phyloP scores from a whole-genome alignment of 1,284 basidiomycete genomes.

The Tilletia caries region DNA sequence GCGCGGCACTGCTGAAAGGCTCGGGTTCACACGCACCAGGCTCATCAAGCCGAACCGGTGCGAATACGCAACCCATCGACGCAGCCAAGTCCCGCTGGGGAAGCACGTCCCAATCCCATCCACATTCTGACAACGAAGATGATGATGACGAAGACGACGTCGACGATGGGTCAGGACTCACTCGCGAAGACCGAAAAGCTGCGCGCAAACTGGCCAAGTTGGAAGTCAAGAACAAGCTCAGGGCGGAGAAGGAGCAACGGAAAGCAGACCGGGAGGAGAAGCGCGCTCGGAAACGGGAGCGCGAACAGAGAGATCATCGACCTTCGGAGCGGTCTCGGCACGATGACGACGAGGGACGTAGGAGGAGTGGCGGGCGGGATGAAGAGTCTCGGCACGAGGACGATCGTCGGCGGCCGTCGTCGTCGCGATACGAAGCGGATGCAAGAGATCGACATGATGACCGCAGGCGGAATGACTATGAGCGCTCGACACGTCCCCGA shows the following conservation, averaged over 20 bases:
- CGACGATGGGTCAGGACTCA: constrained; percentile 21
- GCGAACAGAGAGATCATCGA: constrained; percentile 12
- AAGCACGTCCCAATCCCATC: background rate
- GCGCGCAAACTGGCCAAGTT: constrained; percentile 32
- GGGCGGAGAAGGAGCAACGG: constrained; percentile 17
- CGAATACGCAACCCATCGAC: constrained; percentile 28
- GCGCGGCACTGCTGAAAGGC: constrained; percentile 25
- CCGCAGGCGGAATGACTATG: background rate
- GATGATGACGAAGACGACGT: constrained; percentile 10
- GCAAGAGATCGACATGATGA: background rate
- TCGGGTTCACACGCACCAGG: constrained; percentile 6
- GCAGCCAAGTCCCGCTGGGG: constrained; percentile 19
- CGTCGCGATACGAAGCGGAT: background rate
- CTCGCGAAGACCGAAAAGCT: constrained; percentile 32
- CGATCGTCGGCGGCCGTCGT: background rate
- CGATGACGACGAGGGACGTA: background rate
- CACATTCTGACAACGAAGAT: background rate
- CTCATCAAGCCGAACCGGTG: constrained; percentile 22
- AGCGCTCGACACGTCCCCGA: background rate
- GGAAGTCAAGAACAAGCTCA: constrained; percentile 21
- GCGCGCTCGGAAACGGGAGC: constrained; percentile 11
- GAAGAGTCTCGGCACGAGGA: background rate
- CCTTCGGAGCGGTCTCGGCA: background rate
- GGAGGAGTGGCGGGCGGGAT: background rate
- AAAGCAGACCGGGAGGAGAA: constrained; percentile 17